Evolutionary conservation across 2,329 filamentous ascomycete species (phyloP), one percentile per base, ranked within the genome.

Genomic region (Neonectria sp.): DNA sequence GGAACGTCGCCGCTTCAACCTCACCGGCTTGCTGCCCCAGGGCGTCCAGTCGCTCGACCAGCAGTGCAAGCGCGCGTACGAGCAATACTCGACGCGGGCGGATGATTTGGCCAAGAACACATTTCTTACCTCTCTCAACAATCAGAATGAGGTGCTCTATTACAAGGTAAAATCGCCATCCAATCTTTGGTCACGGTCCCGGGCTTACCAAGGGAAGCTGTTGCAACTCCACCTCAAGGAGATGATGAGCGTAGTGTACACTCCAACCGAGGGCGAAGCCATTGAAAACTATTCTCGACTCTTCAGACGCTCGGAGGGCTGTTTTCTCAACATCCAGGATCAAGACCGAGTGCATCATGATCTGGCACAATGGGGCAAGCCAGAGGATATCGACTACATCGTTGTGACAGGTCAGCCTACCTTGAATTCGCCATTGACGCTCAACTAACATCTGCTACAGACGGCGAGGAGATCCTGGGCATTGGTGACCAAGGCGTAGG

Each of bases 161-260:
- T 97, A 91, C 79, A 90, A 86, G 78, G 92, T 93, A 55, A 17
- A n/a, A 3, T 40, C 0, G 6, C 11, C 15, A 1, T 25, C 6
- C 4, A 12, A 73, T 69, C 60, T 67, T n/a, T 60, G 33, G 52
- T 40, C 15, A 58, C 13, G 25, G 2, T 25, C 3, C 24, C 60
- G 52, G 55, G 4, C 13, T 29, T 12, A 67, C 33, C 8, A 49
- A 2, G 55, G 55, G 35, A 67, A 94, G 88, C 86, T 97, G 11
- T 85, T 96, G 8, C 87, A 93, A 77, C 89, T 93, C 5, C 91
- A 97, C 74, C 82, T 97, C 24, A 91, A 93, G 70, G 94, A 97
- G 77, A 96, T 97, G 93, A 95, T 97, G 76, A 90, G 91, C 46
- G 84, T 97, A n/a, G 93, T 97, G 31, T 97, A 97, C 77, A 97